These are phyloP conservation scores for Metschnikowia cerradonensis DNA, from an alignment of 805 yeast species.

Conservation along the genomic window DNA sequence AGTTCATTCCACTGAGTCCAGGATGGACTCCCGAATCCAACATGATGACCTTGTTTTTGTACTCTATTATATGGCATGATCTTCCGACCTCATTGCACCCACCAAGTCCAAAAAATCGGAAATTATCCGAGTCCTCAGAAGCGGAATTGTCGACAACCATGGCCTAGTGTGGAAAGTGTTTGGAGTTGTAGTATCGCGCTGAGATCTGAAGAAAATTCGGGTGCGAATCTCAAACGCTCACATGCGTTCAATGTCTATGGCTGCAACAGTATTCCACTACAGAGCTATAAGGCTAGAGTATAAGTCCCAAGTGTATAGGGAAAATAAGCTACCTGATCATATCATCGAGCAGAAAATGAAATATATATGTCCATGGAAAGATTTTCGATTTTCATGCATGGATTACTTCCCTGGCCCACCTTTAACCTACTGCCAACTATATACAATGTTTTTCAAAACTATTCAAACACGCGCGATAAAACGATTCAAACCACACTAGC, in stretches of 20 bases:
- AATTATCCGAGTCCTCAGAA: slow-evolving; percentile 34
- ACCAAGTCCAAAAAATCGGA: slow-evolving; percentile 82
- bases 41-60: slow-evolving; percentile 93
- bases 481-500: too few relatives aligned
- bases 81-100: slow-evolving; percentile 99
- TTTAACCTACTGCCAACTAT: too few relatives aligned
- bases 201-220: slow-evolving; percentile 3
- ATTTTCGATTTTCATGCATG: too few relatives aligned
- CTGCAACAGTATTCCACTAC: neutral
- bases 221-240: neutral
- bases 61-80: slow-evolving; percentile 88
- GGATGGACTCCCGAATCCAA: slow-evolving; percentile 98
- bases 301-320: too few relatives aligned
- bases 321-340: too few relatives aligned
- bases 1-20: slow-evolving; percentile 82
- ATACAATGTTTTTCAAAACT: too few relatives aligned
- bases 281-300: neutral
- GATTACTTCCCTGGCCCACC: too few relatives aligned
- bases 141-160: slow-evolving; percentile 13
- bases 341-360: neutral
- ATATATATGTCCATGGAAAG: too few relatives aligned
- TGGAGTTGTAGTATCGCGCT: slow-evolving; percentile 1
- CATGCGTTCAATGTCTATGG: neutral
- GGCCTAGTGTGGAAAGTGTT: neutral
- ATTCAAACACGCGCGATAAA: too few relatives aligned